Evolutionary conservation across 2,329 filamentous ascomycete genomes (phyloP).

Genomic region (Diplodia corticola): DNA sequence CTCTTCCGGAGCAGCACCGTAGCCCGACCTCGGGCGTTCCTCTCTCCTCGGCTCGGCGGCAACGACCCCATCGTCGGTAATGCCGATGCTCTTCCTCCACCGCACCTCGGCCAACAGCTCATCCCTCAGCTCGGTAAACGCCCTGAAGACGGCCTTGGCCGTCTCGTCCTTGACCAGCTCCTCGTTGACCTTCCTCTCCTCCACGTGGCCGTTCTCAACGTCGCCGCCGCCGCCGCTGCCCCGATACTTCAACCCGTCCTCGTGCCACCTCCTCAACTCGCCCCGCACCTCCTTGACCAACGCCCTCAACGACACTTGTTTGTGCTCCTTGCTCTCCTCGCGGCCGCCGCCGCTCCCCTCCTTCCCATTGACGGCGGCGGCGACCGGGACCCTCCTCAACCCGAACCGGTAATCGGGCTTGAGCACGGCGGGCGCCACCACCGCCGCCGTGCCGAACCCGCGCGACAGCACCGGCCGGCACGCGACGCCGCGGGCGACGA

Average conservation of each 20-base stretch:
- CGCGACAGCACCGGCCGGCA: not conserved
- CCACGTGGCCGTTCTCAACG: not conserved
- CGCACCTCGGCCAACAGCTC: conserved; percentile 12
- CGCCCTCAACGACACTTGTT: not conserved
- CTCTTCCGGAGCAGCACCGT: not conserved
- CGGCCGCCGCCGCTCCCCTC: too few species aligned
- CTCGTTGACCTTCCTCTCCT: not conserved
- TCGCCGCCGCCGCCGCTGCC: too few species aligned
- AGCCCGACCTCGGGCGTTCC: not conserved
- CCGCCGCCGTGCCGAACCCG: not conserved
- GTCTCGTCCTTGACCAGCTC: conserved; percentile 10
- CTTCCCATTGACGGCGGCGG: not conserved
- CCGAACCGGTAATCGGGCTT: not conserved
- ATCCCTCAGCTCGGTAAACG: conserved; percentile 20
- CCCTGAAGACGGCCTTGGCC: conserved; percentile 14
- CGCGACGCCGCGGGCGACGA: conserved; percentile 23
- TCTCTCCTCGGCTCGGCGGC: not conserved
- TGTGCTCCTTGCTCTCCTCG: too few species aligned
- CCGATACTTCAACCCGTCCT: not conserved
- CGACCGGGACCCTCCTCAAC: not conserved
- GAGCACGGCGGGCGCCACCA: not conserved
- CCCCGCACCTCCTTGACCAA: conserved; percentile 8
- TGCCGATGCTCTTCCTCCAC: not conserved
- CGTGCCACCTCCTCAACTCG: conserved; percentile 20
- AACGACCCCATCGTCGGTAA: not conserved